Base-by-base conservation (phyloP, 2,329 filamentous ascomycete genomes). In the Neocucurbitaria cava region DNA sequence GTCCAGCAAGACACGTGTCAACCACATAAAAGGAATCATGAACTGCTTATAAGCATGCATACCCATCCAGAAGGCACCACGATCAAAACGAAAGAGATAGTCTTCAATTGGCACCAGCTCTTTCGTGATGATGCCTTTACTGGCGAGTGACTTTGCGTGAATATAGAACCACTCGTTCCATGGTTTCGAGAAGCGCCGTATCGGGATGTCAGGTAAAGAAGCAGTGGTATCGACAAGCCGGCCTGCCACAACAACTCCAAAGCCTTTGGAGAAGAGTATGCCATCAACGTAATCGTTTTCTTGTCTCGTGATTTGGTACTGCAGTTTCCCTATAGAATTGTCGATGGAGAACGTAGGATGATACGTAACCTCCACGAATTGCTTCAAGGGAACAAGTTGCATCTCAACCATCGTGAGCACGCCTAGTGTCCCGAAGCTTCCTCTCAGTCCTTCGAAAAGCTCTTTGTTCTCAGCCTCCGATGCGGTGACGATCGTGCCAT, bases 101-200 rank as follows among this genome's bases (percentile, higher is more conserved):
- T 86, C 84, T 11, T 75, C 67, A 0, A 84, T 65, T 0, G 82
- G 82, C 0, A 83, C 77, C 9, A 74, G 62, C 56, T 83, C 81
- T 1, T 56, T 67, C 0, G 59, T 60, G 3, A 62, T 40, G 7
- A 45, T 51, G 7, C 41, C 36, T 15, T 54, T 58, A 2, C 46
- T 28, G 0, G 58, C 51, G 17, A 66, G 48, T 1, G 46, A 56
- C 42, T 55, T 54, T 5, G 84, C 87, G 59, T 89, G 88, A 0
- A 91, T 76, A 59, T 90, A 92, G 71, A 90, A 92, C 90, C 89
- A 92, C 1, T 87, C 85, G 59, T 92, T 88, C 28, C 72, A 76
- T 0, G 83, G 77, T 2, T 82, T 77, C 2, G 81, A 83, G 71
- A 91, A 89, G 17, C 65, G 65, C 23, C 72, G 67, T 1, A 76